Percentiles rank a stretch among this genome's conserved stretches.
Evolutionary conservation across 108 stramenopile species (phyloP).

Genomic region (Epithemia pelagica): DNA sequence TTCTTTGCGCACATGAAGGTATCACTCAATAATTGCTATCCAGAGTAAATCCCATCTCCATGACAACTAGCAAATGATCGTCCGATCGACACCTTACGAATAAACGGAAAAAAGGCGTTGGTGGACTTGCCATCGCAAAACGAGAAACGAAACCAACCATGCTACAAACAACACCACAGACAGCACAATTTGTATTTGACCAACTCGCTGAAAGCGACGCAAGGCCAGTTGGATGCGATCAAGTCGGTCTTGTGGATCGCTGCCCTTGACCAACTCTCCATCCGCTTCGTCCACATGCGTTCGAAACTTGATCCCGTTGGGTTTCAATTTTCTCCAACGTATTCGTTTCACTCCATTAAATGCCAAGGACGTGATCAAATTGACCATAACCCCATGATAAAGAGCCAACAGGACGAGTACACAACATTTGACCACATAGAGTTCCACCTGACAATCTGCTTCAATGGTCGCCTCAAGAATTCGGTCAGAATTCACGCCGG

Average conservation of each 20-base stretch:
- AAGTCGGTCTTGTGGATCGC: constrained; percentile 7
- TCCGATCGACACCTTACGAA: too few species aligned
- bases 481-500: constrained; percentile 20
- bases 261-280: constrained; percentile 22
- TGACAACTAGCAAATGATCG: too few species aligned
- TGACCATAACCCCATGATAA: constrained; percentile 19
- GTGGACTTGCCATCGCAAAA: not conserved
- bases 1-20: too few species aligned
- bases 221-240: constrained; percentile 14
- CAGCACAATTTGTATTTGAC: constrained; percentile 15
- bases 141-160: constrained; percentile 14
- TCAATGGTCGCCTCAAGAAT: constrained; percentile 16
- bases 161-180: constrained; percentile 8
- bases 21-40: too few species aligned
- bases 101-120: not conserved
- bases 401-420: constrained; percentile 15
- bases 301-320: constrained; percentile 18
- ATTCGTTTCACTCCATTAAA: constrained; percentile 27
- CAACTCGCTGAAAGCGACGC: constrained; percentile 20
- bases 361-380: constrained; percentile 21
- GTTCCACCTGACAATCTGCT: constrained; percentile 30
- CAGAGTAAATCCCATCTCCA: too few species aligned
- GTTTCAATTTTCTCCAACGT: constrained; percentile 30
- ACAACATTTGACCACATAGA: constrained; percentile 22
- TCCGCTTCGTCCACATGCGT: constrained; percentile 20